Evolutionary conservation across 1,284 basidiomycete genomes (phyloP), one percentile per base, ranked within the genome.

Genomic region (Xanthoconium separans): DNA sequence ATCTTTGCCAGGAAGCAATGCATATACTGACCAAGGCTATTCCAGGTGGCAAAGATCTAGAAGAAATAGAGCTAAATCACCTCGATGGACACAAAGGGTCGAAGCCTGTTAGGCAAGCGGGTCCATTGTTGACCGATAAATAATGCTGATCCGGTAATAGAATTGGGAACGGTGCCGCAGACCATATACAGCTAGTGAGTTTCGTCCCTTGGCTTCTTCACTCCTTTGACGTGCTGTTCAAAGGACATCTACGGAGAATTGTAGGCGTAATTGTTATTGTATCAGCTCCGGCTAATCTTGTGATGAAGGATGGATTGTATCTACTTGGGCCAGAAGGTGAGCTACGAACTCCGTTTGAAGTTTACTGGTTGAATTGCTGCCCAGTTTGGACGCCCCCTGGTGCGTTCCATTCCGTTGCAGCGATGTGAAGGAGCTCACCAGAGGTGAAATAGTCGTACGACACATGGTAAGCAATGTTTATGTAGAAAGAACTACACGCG

Each of bases 191-290:
- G 64, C 73, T 96, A 58, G 91, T 92, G 55, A 57, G 82, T 69
- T 15, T 47, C 15, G 43, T 46, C 34, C 22, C 33, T 11, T 42
- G 12, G 9, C 39, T 24, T 53, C 20, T 27, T 41, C 2, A 6
- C 10, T 16, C 24, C 41, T 13, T 31, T 61, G 37, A 60, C 34
- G 2, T 11, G 3, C 18, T 39, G 29, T 39, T 40, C 33, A 3
- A 57, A 93, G 88, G 94, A 96, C 69, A 95, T 96, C 47, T 95
- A 95, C 61, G 94, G 93, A 40, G 93, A 92, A 75, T 68, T 91
- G 88, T 88, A 66, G 60, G 81, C 63, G 1, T 40, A 44, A 42
- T 44, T 2, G 2, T 47, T 4, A 37, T 30, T 33, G 20, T 9
- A 30, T 13, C 3, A 15, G 36, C 7, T 37, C 31, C 34, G 1